Base-by-base conservation (phyloP, 495 filamentous ascomycete genomes). In the Aspergillus heteromorphus region DNA sequence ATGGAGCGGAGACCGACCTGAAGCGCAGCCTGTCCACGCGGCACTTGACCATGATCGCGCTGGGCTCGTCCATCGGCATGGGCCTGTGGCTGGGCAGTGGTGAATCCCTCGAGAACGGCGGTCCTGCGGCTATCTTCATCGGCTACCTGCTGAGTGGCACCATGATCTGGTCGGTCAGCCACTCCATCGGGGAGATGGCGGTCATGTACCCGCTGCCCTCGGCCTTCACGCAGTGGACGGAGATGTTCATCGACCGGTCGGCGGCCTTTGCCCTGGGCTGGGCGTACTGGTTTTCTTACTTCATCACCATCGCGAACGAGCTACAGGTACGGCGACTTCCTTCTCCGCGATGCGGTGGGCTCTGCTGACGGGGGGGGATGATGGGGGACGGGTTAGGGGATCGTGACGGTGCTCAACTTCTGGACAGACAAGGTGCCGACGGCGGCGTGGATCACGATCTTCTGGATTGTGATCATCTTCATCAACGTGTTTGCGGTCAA, bases 371-470 rank as follows among this genome's bases (percentile, higher is more conserved):
- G 1, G 10, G 5, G 11, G 16, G 3, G n/a, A 2, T 17, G 8
- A n/a, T 45, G 19, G 5, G 13, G 16, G 43, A 47, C 7, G 14
- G 43, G 0, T 16, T 16, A 51, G 56, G 61, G 78, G 51, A 81
- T 82, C 17, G 79, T 77, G 18, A 82, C 79, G 55, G 84, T 85
- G 29, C 67, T 86, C 19, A 68, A 66, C 2, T 85, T 80, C 60
- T 88, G 84, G 85, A 64, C 67, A 10, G 56, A 56, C 20, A 57
- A 64, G 4, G 65, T 79, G 11, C 73, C 68, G 7, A 68, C 71
- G 4, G 72, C 62, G 6, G 77, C 74, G 7, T 79, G 73, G 74
- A 76, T 80, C 49, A 67, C 67, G 3, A 63, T 79, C 41, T 77
- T 78, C 60, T 73, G 62, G 54, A 30, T 73, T 19, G 68, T 73